Evolutionary conservation across 345 rosid genomes (phyloP), one percentile per base, ranked within the genome.

Genomic region (Brassica rapa): DNA sequence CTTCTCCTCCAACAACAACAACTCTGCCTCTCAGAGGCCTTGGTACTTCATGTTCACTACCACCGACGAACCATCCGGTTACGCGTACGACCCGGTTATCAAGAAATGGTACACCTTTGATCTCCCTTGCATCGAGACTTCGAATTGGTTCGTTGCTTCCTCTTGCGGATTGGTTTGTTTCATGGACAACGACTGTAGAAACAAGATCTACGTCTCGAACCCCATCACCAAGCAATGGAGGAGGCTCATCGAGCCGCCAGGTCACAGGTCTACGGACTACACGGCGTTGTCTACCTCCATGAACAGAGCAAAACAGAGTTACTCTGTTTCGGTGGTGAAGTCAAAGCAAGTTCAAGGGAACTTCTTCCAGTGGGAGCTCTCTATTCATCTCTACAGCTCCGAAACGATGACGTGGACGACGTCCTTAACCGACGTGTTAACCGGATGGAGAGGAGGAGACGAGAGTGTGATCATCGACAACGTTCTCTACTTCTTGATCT

Each of bases 21-120:
- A 81, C 11, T 77, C 79, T 10, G 76, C 64, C 30, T 24, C 92
- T 23, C 96, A 90, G 55, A 90, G 88, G 32, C 98, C 99, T 23
- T 96, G 99, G 98, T 95, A 96, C 79, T 96, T 91, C 77, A 95
- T 93, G 99, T 96, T 96, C 80, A 96, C 93, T n/a, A 87, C 87
- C 81, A 86, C 96, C 1, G 96, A 96, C 72, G 97, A 93, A n/a
- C 97, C 98, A 1, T 82, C 84, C 10, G 98, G 99, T 63, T 90
- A 93, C 75, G 90, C 98, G 39, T 96, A 85, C 80, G 99, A 96
- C 78, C 97, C 93, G 10, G 35, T 84, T 73, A 91, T 89, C 8
- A 51, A 14, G 21, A 51, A 51, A 51, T 51, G 56, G 56, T 51
- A 91, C 73, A 70, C 85, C 77, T 84, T 96, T 25, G 89, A 88